Evolutionary conservation across 495 filamentous ascomycete genomes (phyloP).

Genomic region (Chaetomium tenue): DNA sequence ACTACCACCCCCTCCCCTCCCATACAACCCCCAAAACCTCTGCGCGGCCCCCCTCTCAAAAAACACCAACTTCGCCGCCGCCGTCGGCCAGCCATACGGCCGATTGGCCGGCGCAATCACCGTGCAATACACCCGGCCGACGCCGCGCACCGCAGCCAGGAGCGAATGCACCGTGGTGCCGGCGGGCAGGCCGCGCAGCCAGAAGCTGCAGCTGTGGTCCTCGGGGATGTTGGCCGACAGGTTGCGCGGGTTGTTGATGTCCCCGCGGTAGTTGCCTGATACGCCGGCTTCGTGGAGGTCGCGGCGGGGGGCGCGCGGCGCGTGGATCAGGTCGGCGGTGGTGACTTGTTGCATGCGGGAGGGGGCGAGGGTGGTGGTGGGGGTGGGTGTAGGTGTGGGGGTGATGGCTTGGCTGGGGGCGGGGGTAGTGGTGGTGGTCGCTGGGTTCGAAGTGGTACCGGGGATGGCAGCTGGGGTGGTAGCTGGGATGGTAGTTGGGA

Average conservation of each 20-base stretch:
- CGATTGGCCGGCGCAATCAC: conserved; percentile 37
- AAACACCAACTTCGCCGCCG: conserved; percentile 43
- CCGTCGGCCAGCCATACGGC: conserved; percentile 19
- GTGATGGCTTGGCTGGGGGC: background rate
- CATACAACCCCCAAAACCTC: background rate
- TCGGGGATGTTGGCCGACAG: conserved; percentile 35
- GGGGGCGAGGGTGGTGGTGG: background rate
- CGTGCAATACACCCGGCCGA: conserved; percentile 40
- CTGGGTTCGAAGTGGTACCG: too few species aligned
- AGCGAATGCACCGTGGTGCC: conserved; percentile 29
- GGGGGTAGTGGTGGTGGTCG: background rate
- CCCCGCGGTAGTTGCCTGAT: conserved; percentile 33
- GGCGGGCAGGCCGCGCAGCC: conserved; percentile 38
- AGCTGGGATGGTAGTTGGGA: too few species aligned
- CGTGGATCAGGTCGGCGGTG: background rate
- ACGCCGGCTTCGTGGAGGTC: background rate
- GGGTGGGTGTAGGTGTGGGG: too few species aligned
- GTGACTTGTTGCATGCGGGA: background rate
- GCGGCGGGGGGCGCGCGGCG: background rate
- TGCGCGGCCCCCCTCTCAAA: conserved; percentile 34
- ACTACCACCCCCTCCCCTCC: background rate
- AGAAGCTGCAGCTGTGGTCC: conserved; percentile 38
- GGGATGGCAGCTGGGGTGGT: too few species aligned
- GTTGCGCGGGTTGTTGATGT: conserved; percentile 28
- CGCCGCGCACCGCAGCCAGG: conserved; percentile 31